Conservation (phyloP, 306 rosid genomes). For the Prunus fruticosa region DNA sequence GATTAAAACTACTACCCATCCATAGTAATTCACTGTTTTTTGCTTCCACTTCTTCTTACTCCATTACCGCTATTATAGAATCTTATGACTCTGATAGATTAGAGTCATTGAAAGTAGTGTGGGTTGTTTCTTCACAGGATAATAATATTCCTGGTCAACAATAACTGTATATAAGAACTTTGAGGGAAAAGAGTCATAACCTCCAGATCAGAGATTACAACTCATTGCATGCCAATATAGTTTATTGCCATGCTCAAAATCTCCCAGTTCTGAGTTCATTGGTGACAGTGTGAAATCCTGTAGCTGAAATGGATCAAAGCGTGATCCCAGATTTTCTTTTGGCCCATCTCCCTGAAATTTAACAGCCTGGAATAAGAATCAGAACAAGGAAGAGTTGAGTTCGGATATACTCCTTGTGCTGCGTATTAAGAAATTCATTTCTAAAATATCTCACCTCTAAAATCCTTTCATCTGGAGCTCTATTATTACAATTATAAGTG, state of each 20-base stretch:
- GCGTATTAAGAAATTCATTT: neutral
- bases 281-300: neutral
- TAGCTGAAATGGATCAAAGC: neutral
- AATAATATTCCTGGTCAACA: neutral
- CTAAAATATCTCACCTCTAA: conserved; percentile 32
- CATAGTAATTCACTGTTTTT: neutral
- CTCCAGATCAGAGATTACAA: neutral
- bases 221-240: conserved; percentile 15
- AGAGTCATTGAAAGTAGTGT: neutral
- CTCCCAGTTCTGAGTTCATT: neutral
- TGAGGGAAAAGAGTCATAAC: conserved; percentile 7
- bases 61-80: neutral
- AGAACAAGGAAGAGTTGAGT: conserved; percentile 8
- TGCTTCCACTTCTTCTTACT: neutral
- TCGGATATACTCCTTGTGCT: neutral
- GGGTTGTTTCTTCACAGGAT: neutral
- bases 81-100: neutral
- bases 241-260: neutral
- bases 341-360: neutral
- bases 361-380: conserved; percentile 32
- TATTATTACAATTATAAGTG: neutral
- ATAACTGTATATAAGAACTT: conserved; percentile 10
- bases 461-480: neutral
- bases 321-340: neutral
- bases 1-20: neutral